A percentile compares a stretch with the other conserved stretches of the same genome.
phyloP scores from a whole-genome alignment of 257 asterid species.

The Solanum chilense region DNA sequence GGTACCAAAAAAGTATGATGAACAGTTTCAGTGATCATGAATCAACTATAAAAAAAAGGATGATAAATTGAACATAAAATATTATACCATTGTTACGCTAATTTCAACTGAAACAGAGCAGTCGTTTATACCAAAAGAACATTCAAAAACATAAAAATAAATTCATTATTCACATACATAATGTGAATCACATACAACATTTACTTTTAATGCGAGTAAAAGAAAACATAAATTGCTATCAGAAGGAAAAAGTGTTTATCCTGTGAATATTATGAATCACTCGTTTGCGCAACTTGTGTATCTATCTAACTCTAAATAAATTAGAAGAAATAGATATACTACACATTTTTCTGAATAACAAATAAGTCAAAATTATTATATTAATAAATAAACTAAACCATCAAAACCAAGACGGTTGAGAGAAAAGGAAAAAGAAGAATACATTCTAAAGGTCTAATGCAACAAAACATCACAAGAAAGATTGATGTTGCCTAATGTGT shows the following conservation, averaged over 20 bases:
- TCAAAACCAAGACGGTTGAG: neutral
- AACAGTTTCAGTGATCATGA: neutral
- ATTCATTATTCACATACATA: neutral
- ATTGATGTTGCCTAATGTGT: neutral
- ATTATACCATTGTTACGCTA: neutral
- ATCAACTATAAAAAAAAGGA: neutral
- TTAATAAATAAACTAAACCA: neutral
- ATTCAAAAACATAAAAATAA: neutral
- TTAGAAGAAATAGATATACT: neutral
- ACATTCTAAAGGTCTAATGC: neutral
- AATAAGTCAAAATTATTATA: neutral
- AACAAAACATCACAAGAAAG: neutral
- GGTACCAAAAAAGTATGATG: neutral
- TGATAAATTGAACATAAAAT: neutral
- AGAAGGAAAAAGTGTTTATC: neutral
- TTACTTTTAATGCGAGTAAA: neutral
- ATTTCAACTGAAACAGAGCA: neutral
- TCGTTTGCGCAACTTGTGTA: neutral
- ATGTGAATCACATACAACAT: neutral
- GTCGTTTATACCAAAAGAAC: neutral
- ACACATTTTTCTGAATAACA: neutral
- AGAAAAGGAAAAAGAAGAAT: neutral
- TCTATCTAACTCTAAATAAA: neutral
- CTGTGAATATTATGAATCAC: neutral
- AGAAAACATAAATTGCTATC: neutral